Conservation (phyloP, 805 yeast genomes). For the Naumovozyma castellii region DNA sequence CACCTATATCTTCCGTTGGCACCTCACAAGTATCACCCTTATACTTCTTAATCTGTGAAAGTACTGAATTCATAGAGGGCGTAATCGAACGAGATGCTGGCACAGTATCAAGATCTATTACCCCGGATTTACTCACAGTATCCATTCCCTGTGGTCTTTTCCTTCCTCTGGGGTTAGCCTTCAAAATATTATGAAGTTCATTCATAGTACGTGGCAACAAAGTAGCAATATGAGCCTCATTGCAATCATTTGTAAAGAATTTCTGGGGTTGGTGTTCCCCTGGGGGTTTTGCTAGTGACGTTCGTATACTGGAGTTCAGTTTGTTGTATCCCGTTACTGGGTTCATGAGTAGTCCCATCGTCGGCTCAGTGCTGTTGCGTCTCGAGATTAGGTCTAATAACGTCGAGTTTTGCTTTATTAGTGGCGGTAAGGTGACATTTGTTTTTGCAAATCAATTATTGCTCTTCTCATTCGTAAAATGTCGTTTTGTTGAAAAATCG, state of each 20-base stretch:
- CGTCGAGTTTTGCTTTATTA: not conserved
- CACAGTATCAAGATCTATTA: no score
- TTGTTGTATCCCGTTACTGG: not conserved
- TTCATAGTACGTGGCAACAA: not conserved
- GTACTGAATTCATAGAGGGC: slow-evolving; percentile 21
- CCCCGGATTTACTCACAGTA: not conserved
- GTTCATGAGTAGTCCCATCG: not conserved
- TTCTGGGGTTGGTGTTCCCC: not conserved
- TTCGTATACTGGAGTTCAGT: not conserved
- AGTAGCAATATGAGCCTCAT: not conserved
- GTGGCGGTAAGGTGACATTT: no score
- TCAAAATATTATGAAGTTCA: not conserved
- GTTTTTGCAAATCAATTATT: no score
- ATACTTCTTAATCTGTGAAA: slow-evolving; percentile 14
- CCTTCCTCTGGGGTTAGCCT: not conserved
- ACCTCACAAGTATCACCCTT: not conserved
- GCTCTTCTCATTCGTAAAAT: no score
- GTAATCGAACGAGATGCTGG: slow-evolving; percentile 6
- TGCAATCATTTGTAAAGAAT: not conserved
- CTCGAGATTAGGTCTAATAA: no score
- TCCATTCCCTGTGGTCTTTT: not conserved
- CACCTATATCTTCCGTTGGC: no score
- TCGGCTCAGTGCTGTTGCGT: no score
- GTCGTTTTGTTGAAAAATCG: no score
- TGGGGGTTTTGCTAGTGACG: not conserved